These are phyloP conservation scores for Trypanosoma grayi DNA, from an alignment of 208 protist species.

Conservation along the genomic window DNA sequence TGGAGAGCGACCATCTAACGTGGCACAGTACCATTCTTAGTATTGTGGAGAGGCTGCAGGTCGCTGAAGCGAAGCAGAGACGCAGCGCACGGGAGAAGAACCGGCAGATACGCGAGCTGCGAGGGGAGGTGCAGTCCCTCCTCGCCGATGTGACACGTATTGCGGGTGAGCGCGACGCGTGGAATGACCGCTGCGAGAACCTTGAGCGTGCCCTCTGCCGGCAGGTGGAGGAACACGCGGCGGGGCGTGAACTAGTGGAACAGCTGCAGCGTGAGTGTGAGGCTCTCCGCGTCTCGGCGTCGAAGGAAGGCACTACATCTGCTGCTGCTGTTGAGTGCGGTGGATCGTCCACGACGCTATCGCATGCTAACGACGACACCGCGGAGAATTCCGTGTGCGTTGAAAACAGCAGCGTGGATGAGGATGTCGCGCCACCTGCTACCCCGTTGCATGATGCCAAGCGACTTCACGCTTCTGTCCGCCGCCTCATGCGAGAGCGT, in stretches of 20 bases:
- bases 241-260: background rate
- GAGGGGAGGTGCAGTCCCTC: background rate
- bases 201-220: constrained; percentile 14
- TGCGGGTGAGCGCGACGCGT: background rate
- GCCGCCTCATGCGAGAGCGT: background rate
- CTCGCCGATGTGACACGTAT: background rate
- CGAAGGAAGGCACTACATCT: background rate
- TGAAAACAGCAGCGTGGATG: no score
- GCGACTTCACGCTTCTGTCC: background rate
- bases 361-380: no score
- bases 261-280: constrained; percentile 6
- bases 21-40: constrained; percentile 4
- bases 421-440: no score
- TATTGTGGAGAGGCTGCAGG: constrained; percentile 2
- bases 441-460: background rate
- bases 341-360: no score
- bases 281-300: background rate
- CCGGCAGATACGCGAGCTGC: background rate
- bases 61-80: background rate
- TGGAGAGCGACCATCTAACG: constrained; percentile 1
- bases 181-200: constrained; percentile 5
- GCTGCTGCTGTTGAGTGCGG: background rate
- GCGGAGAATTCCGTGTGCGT: no score
- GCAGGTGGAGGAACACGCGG: background rate
- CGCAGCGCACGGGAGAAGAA: background rate